These are phyloP conservation scores for Spizellomyces sp. DNA, from an alignment of 192 early-diverging fungal genomes.

Conservation along the genomic window DNA sequence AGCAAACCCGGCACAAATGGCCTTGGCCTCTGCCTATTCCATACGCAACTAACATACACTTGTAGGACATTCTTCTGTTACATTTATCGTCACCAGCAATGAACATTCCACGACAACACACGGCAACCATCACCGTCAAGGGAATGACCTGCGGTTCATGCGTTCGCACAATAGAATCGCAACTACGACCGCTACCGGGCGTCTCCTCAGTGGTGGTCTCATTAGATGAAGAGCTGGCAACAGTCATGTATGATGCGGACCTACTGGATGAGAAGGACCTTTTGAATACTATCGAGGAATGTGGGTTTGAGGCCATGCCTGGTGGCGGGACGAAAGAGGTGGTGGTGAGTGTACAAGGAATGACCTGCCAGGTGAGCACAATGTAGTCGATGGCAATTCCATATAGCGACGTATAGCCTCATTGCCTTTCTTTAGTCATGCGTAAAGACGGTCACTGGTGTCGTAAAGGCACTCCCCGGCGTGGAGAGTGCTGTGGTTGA, in stretches of 20 bases:
- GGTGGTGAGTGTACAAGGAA: conserved; percentile 21
- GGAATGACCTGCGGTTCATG: conserved; percentile 46
- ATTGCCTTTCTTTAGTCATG: conserved; percentile 14
- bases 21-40: no score
- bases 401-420: neutral
- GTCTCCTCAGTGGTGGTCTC: neutral
- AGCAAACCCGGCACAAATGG: no score
- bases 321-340: neutral
- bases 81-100: no score
- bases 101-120: neutral
- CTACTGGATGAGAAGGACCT: neutral
- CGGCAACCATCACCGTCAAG: conserved; percentile 19
- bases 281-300: conserved; percentile 59
- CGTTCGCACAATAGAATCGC: conserved; percentile 15
- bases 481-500: conserved; percentile 4
- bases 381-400: neutral
- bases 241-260: conserved; percentile 9
- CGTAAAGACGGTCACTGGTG: conserved; percentile 21
- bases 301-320: conserved; percentile 56
- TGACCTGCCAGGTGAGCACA: conserved; percentile 25
- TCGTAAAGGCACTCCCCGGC: conserved; percentile 4
- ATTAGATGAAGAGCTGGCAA: conserved; percentile 7
- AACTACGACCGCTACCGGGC: conserved; percentile 3
- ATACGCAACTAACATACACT: no score
- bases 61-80: no score